phyloP scores from a whole-genome alignment of 768 basidiomycete genomes.

The Auriscalpium microsporum region DNA sequence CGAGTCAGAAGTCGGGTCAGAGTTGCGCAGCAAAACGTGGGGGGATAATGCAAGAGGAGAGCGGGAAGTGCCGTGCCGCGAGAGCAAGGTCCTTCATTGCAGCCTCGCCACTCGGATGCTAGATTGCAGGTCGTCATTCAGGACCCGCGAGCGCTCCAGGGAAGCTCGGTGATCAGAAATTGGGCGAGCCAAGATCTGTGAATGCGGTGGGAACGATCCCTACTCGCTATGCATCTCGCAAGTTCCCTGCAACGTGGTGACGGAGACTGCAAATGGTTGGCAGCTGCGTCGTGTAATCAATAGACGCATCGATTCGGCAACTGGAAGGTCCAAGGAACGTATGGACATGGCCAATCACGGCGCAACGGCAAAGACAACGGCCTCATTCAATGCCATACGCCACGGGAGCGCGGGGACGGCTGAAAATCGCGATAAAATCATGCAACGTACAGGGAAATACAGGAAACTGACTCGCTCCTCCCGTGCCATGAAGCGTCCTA shows the following conservation, averaged over 20 bases:
- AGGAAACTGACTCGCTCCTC: too few species aligned
- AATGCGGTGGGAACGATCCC: not conserved
- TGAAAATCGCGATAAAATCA: not conserved
- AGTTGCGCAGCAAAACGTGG: too few species aligned
- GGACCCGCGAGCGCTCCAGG: not conserved
- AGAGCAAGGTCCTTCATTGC: too few species aligned
- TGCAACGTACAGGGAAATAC: not conserved
- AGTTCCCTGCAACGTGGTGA: not conserved
- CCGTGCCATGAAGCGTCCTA: not conserved
- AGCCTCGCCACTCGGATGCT: too few species aligned
- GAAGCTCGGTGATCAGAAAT: not conserved
- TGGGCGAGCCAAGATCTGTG: slow-evolving; percentile 1
- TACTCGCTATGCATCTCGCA: not conserved
- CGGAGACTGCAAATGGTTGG: slow-evolving; percentile 19
- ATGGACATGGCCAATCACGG: not conserved
- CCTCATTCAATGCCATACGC: not conserved
- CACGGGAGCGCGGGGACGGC: not conserved
- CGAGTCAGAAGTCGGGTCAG: too few species aligned
- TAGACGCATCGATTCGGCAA: not conserved
- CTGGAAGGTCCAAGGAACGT: not conserved
- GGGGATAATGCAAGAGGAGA: too few species aligned
- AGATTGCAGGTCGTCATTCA: too few species aligned
- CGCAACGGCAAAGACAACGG: not conserved
- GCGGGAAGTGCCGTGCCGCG: too few species aligned
- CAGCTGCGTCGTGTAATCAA: slow-evolving; percentile 15